Evolutionary conservation across 768 basidiomycete species (phyloP), one percentile per base, ranked within the genome.

Genomic region (Aureoboletus auriporus): DNA sequence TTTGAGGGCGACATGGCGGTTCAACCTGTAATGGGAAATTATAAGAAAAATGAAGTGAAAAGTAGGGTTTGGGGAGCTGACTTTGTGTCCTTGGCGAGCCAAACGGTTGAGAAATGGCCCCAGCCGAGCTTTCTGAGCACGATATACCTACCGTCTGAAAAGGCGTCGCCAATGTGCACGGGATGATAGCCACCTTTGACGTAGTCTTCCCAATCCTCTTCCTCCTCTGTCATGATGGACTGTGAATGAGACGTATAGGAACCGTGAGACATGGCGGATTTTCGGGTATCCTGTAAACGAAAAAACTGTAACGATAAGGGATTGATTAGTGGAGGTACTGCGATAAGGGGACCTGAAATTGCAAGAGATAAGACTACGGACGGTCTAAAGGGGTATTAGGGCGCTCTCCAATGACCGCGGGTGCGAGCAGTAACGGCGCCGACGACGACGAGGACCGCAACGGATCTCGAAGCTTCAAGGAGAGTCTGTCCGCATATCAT

Each of bases 1-100:
- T 71, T 99, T 99, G 66, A 99, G 85, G 12, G 96, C 96, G 60
- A 99, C 96, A 70, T 99, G 96, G 42, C 93, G 89, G 58, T 89
- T 84, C 72, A 93, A 77, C 64, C 95, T 99, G 71, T n/a, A 50
- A 49, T 56, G 23, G 17, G 8, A 44, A 50, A 53, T 45, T 44
- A 53, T 56, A 60, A 50, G n/a, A 47, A 44, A n/a, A 51, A 49
- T 45, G 48, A 50, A 44, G 46, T 44, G 26, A 26, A 31, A 51
- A 41, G 37, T 46, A 28, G 39, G 27, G 40, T 49, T 17, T 5
- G 30, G 53, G 27, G 23, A 39, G 72, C 83, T 56, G 60, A 89
- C 89, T 86, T 90, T 63, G 73, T 73, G 65, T 93, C 91, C 58
- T 78, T 83, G 23, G 90, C 88, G 0, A 93, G 78, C 92, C 92